Evolutionary conservation across 1,284 basidiomycete genomes (phyloP).

Genomic region (Tilletia walkeri): DNA sequence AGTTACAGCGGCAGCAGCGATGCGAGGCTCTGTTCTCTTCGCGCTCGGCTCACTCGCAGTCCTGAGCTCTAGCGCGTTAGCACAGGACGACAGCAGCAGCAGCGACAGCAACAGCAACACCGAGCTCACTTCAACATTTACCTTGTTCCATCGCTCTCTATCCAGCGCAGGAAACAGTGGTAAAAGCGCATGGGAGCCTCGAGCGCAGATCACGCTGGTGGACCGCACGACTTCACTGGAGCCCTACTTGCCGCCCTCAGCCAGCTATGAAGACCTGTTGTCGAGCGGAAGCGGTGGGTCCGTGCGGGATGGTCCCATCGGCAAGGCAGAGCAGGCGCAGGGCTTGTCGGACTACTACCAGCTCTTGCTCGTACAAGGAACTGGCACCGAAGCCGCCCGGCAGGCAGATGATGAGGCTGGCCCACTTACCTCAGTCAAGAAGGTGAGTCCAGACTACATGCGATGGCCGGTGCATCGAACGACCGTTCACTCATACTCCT

Average conservation of each 20-base stretch:
- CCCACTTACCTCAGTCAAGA: background rate
- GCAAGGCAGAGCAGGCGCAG: conserved; percentile 14
- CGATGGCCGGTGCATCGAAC: background rate
- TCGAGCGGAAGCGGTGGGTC: background rate
- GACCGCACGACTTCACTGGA: background rate
- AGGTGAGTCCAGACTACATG: conserved; percentile 3
- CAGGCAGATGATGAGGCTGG: background rate
- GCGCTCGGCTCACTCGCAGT: background rate
- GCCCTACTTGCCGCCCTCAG: background rate
- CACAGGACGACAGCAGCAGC: conserved; percentile 4
- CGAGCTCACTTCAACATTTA: background rate
- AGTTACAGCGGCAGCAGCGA: too few relatives aligned
- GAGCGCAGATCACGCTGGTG: background rate
- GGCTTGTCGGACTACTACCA: background rate
- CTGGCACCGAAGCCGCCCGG: background rate
- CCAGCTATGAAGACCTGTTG: conserved; percentile 3
- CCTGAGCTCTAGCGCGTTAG: background rate
- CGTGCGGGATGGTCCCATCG: conserved; percentile 7
- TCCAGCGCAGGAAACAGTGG: background rate
- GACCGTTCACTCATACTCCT: background rate
- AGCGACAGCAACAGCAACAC: background rate
- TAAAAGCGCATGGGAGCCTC: background rate
- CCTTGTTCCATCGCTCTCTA: conserved; percentile 11
- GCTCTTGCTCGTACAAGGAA: conserved; percentile 6
- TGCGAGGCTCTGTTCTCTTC: background rate